Evolutionary conservation across 2,329 filamentous ascomycete species (phyloP).

Genomic region (Massarina eburnea): DNA sequence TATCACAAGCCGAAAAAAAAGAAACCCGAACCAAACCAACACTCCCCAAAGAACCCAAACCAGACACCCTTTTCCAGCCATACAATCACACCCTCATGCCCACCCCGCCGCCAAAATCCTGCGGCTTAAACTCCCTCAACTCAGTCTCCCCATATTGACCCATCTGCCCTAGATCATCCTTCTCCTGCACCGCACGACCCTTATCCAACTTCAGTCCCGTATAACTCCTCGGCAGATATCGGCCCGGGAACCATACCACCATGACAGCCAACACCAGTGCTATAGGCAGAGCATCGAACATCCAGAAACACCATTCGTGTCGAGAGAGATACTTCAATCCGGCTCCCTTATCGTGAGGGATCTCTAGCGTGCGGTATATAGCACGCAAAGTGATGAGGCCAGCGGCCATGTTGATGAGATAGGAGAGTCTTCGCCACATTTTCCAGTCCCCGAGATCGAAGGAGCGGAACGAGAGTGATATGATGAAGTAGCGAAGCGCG

Average conservation of each 20-base stretch:
- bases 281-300: conserved; percentile 55
- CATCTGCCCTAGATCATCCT: conserved; percentile 31
- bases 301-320: conserved; percentile 58
- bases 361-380: conserved; percentile 58
- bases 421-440: conserved; percentile 37
- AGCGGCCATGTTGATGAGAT: conserved; percentile 38
- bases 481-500: conserved; percentile 37
- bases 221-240: conserved; percentile 35
- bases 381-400: conserved; percentile 49
- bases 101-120: conserved; percentile 21
- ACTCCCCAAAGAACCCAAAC: too few species aligned
- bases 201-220: conserved; percentile 34
- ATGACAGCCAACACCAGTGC: conserved; percentile 52
- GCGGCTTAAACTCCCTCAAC: conserved; percentile 23
- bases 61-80: too few species aligned
- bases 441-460: conserved; percentile 39
- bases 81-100: conserved; percentile 1
- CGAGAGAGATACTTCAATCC: conserved; percentile 54
- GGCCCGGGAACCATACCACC: conserved; percentile 52
- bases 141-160: conserved; percentile 10
- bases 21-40: too few species aligned
- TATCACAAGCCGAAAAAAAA: background rate
- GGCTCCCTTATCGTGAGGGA: conserved; percentile 48
- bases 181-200: conserved; percentile 31
- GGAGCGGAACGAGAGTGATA: conserved; percentile 30